Base-by-base conservation (phyloP, 257 asterid species). In the Gentiana macrophylla region DNA sequence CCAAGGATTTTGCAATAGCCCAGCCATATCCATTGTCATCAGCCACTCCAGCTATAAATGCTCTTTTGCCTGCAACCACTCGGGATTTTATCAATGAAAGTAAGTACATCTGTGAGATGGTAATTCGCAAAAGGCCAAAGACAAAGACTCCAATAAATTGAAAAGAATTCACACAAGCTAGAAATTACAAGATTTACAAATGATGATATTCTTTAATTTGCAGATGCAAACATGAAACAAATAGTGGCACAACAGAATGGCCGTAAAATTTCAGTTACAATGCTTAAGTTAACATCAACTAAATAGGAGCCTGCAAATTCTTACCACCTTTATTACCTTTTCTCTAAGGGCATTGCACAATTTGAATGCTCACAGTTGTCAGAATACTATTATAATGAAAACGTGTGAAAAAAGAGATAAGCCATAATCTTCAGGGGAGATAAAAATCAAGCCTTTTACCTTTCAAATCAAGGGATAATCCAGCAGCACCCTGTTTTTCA, bases 1-100 rank as follows among this genome's bases (percentile, higher is more conserved):
- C 93, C 49, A 87, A 74, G 56, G 94, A 87, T 70, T 87, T 87
- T 12, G 94, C 89, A 64, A 87, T 87, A 55, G 96, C 96, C 96
- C 96, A 87, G 36, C 96, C 96, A 73, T 87, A 87, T 57, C 94
- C 94, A 55, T 87, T 84, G 65, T 87, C 96, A 76, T 87, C 96
- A 55, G 96, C 94, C 54, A 87, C 74, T 36, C 96, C 96, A 68
- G 94, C 94, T 64, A 87, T 82, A 73, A 87, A 87, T 59, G 96
- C 96, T 69, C 84, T 74, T 77, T 84, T 84, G 47, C 96, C 96
- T 87, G 65, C 24, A 37, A 37, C 5, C 50, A 37, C 36, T 32
- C 13, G 24, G 33, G 6, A 12, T 35, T 38, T 38, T 62, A 57
- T 37, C 67, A 7, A 52, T 51, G 46, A 60, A 45, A 58, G 56